Conservation (phyloP, 257 asterid species). For the Solanum neorickii region DNA sequence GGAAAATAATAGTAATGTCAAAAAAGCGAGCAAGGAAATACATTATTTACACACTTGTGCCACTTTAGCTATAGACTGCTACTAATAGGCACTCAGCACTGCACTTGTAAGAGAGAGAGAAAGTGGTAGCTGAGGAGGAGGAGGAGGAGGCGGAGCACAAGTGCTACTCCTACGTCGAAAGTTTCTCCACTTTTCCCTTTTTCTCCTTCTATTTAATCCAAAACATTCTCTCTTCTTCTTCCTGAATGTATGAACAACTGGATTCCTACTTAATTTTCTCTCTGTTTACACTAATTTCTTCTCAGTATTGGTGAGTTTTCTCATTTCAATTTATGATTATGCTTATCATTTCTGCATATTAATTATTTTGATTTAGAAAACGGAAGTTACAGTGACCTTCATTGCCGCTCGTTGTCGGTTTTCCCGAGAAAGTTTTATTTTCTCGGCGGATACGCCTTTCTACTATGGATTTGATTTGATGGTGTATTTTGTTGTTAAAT, state of each 20-base stretch:
- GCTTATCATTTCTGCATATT: background rate
- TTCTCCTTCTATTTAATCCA: background rate
- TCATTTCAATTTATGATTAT: background rate
- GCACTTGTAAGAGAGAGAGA: background rate
- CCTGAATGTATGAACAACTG: background rate
- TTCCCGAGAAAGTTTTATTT: background rate
- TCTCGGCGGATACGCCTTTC: background rate
- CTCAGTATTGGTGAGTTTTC: background rate
- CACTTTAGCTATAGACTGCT: background rate
- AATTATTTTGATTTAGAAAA: background rate
- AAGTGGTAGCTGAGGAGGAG: background rate
- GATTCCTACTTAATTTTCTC: background rate
- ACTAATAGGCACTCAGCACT: background rate
- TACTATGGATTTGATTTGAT: background rate
- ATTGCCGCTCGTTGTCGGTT: background rate
- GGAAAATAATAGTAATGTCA: background rate
- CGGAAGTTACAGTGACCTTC: background rate
- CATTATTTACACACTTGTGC: background rate
- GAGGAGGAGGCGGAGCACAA: background rate
- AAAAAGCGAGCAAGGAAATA: background rate
- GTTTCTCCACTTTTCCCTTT: slow-evolving; percentile 1
- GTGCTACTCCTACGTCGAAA: slow-evolving; percentile 38
- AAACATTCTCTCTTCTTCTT: background rate
- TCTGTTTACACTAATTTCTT: background rate
- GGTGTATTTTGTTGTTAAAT: background rate